These are phyloP conservation scores for Botryotinia convoluta DNA, from an alignment of 2,329 filamentous ascomycete genomes.

Conservation along the genomic window DNA sequence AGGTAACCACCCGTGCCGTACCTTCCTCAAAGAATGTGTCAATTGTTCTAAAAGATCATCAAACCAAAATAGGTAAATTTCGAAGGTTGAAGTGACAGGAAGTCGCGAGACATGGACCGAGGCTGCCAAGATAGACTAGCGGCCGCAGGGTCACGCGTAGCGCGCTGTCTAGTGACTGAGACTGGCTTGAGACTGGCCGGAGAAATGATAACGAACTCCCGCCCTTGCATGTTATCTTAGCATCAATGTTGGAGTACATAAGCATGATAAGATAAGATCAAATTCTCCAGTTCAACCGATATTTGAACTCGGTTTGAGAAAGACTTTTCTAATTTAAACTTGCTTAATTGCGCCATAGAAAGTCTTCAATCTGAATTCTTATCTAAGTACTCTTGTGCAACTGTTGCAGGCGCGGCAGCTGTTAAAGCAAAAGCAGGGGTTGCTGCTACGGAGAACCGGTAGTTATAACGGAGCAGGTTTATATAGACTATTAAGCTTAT, in stretches of 20 bases:
- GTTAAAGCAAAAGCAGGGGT: too few species aligned
- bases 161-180: neutral
- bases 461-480: too few species aligned
- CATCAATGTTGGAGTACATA: neutral
- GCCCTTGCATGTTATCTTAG: neutral
- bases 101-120: constrained; percentile 1
- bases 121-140: neutral
- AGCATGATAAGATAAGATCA: neutral
- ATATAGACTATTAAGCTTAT: too few species aligned
- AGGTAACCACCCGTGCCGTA: neutral
- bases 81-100: neutral
- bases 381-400: too few species aligned
- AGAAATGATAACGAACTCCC: neutral
- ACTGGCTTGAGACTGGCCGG: neutral
- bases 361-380: too few species aligned
- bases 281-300: neutral
- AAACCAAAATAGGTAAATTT: neutral
- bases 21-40: neutral
- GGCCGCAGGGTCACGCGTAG: neutral
- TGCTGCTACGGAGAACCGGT: too few species aligned
- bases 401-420: too few species aligned
- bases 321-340: too few species aligned
- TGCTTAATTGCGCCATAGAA: too few species aligned
- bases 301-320: too few species aligned
- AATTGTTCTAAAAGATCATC: neutral